Evolutionary conservation across 2,329 filamentous ascomycete species (phyloP).

Genomic region (Drechslerella coelobrocha): DNA sequence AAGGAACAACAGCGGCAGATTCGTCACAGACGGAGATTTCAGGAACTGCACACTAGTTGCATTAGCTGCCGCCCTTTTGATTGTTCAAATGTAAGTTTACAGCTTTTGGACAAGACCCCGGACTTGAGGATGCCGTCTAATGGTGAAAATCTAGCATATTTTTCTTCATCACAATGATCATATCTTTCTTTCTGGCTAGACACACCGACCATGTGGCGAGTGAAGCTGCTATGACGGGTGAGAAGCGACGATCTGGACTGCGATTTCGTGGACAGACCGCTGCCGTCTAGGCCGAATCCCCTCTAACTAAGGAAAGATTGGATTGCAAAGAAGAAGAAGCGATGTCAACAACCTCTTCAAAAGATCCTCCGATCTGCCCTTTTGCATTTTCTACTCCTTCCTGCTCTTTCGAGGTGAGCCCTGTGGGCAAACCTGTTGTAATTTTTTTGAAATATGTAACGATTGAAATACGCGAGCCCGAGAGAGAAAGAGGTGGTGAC

Average conservation of each 20-base stretch:
- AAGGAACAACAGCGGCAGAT: slow-evolving; percentile 23
- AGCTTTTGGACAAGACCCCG: background rate
- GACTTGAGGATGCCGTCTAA: background rate
- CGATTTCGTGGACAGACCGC: slow-evolving; percentile 16
- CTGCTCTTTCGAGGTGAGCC: too few relatives aligned
- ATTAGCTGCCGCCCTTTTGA: slow-evolving; percentile 48
- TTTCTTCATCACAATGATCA: slow-evolving; percentile 53
- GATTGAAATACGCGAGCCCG: too few relatives aligned
- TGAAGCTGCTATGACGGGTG: slow-evolving; percentile 20
- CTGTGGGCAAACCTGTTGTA: too few relatives aligned
- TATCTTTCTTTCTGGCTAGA: slow-evolving; percentile 46
- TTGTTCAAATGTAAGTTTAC: slow-evolving; percentile 52
- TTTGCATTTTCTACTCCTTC: too few relatives aligned
- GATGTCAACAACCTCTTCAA: background rate
- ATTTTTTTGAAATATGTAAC: too few relatives aligned
- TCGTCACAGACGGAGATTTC: slow-evolving; percentile 17
- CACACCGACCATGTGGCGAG: slow-evolving; percentile 10
- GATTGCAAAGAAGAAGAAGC: background rate
- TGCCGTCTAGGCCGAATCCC: slow-evolving; percentile 14
- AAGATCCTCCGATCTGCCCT: too few relatives aligned
- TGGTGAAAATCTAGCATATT: slow-evolving; percentile 38
- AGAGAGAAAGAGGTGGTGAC: too few relatives aligned
- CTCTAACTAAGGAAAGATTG: background rate
- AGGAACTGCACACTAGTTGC: slow-evolving; percentile 49
- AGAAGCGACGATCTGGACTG: slow-evolving; percentile 29